Conservation (phyloP, 1,139 yeast species). For the Saccharomyces hybrid region DNA sequence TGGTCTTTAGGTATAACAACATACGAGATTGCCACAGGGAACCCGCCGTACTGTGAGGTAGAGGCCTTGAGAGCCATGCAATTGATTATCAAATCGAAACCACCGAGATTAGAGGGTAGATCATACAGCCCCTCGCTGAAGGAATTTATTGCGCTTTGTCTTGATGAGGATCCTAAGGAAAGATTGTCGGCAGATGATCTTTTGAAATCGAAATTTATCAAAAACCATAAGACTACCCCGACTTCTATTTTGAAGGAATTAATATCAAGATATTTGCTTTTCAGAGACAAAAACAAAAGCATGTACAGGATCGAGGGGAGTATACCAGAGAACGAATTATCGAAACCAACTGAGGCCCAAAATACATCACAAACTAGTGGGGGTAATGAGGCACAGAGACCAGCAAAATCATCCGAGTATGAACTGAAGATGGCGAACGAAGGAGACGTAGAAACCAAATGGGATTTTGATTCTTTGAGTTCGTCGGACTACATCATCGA, state of each 20-base stretch:
- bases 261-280: slow-evolving; percentile 67
- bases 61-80: slow-evolving; percentile 95
- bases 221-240: slow-evolving; percentile 51
- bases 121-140: slow-evolving; percentile 69
- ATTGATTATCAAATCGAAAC: slow-evolving; percentile 83
- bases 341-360: slow-evolving; percentile 27
- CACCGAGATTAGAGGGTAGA: slow-evolving; percentile 89
- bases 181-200: slow-evolving; percentile 84
- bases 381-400: slow-evolving; percentile 15
- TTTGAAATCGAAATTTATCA: slow-evolving; percentile 63
- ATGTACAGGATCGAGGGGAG: slow-evolving; percentile 40
- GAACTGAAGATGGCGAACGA: slow-evolving; percentile 28
- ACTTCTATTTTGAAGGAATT: slow-evolving; percentile 63
- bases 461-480: slow-evolving; percentile 80
- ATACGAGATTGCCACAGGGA: slow-evolving; percentile 92
- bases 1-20: slow-evolving; percentile 94
- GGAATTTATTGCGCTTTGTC: slow-evolving; percentile 83
- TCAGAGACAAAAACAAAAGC: slow-evolving; percentile 57
- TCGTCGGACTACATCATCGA: slow-evolving; percentile 65
- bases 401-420: slow-evolving; percentile 7
- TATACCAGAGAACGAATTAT: slow-evolving; percentile 30
- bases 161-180: slow-evolving; percentile 88
- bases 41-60: slow-evolving; percentile 93
- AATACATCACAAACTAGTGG: slow-evolving; percentile 18
- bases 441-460: slow-evolving; percentile 56